Evolutionary conservation across 176 grass and related monocot genomes (phyloP), one percentile per base, ranked within the genome.

Genomic region (Avena atlantica): DNA sequence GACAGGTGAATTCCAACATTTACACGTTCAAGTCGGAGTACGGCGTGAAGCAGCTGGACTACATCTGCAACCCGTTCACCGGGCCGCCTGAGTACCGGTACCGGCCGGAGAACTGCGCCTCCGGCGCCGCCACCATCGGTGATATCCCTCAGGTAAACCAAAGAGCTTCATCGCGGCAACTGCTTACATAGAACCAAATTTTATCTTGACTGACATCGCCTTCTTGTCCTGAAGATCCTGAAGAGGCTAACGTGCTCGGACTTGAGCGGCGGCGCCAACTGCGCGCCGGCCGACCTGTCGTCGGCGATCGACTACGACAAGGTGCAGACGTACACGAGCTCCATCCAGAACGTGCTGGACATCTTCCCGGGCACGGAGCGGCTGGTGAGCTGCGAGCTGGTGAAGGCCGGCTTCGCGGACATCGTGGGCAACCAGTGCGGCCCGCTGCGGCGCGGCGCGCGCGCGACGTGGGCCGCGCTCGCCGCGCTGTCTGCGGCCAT

Each of bases 41-140:
- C 34, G 1, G 81, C 2, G 78, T 95, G 84, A 95, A 84, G 84
- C 74, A 62, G 70, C 78, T 98, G 83, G 86, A 93, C 65, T 96
- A 91, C 71, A 91, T 99, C 20, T 99, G 97, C 87, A 99, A 96
- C 70, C 97, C 97, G 11, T 99, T 99, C 78, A 70, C 94, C 1
- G 94, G 92, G n/a, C 92, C 94, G 7, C 97, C 97, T 4, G 76
- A 81, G 65, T 96, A 91, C 88, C 77, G 16, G 77, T 99, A 99
- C 70, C 87, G 62, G 58, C 94, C 94, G 13, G 89, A 94, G 70
- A 94, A 99, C 69, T 96, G 97, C 87, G 81, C 90, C 71, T 86
- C 90, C 9, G 88, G 91, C 76, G 92, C 89, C 19, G 81, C 89
- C 71, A 93, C 88, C 52, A 94, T 99, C 49, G 97, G 97, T 15